phyloP scores from a whole-genome alignment of 345 rosid genomes.

The Moricandia arvensis region DNA sequence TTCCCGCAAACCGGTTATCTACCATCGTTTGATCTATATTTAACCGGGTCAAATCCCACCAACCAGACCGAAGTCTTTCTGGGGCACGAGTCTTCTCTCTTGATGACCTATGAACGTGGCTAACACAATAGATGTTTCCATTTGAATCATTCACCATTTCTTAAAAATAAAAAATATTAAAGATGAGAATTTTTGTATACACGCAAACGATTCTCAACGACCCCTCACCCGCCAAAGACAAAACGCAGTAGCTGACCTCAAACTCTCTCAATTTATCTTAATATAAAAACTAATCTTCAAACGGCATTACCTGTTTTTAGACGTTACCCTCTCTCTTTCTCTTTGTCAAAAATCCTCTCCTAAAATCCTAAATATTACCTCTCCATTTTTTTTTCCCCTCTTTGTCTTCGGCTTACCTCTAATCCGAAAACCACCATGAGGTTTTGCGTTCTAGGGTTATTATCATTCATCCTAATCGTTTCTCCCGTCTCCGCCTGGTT shows the following conservation, averaged over 20 bases:
- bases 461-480: slow-evolving; percentile 17
- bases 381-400: neutral
- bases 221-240: slow-evolving; percentile 38
- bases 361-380: slow-evolving; percentile 39
- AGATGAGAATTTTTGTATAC: neutral
- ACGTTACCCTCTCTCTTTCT: slow-evolving; percentile 26
- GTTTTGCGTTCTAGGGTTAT: slow-evolving; percentile 36
- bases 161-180: neutral
- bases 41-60: slow-evolving; percentile 6
- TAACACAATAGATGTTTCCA: slow-evolving; percentile 23
- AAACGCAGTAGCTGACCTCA: slow-evolving; percentile 30
- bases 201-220: slow-evolving; percentile 15
- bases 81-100: slow-evolving; percentile 10
- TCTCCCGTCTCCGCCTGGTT: slow-evolving; percentile 39
- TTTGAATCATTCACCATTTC: slow-evolving; percentile 6
- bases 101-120: slow-evolving; percentile 3
- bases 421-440: slow-evolving; percentile 41
- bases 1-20: neutral
- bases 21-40: neutral
- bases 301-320: slow-evolving; percentile 37
- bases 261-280: neutral
- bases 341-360: slow-evolving; percentile 39
- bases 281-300: neutral
- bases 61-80: slow-evolving; percentile 11
- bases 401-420: slow-evolving; percentile 21